Percentiles rank a stretch among this genome's conserved stretches.
These are phyloP conservation scores for Chytriomyces confervae DNA, from an alignment of 192 early-diverging fungal species.

Conservation along the genomic window DNA sequence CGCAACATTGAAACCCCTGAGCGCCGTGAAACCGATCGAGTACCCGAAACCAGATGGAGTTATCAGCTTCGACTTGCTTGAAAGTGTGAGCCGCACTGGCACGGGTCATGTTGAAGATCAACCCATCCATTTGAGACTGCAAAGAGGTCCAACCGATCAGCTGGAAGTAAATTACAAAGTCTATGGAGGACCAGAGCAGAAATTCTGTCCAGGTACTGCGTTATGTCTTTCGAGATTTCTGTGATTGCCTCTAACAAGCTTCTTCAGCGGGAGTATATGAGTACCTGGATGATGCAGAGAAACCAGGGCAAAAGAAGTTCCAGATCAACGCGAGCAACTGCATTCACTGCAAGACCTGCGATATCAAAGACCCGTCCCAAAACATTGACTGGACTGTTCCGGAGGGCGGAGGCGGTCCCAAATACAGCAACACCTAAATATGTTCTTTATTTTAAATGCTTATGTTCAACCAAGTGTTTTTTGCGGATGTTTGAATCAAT, in stretches of 20 bases:
- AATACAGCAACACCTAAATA: constrained; percentile 69
- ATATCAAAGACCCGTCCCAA: constrained; percentile 99
- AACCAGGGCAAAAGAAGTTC: constrained; percentile 86
- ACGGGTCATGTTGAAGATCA: constrained; percentile 96
- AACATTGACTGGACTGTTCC: constrained; percentile 99
- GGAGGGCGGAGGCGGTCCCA: constrained; percentile 85
- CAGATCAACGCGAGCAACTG: constrained; percentile 92
- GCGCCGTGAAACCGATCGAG: constrained; percentile 77
- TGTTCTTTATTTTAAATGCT: too few relatives aligned
- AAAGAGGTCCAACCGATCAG: constrained; percentile 75
- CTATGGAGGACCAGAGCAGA: constrained; percentile 93
- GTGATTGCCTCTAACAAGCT: background rate
- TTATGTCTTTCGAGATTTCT: constrained; percentile 22
- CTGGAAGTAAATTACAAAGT: constrained; percentile 80
- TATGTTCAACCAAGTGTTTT: too few relatives aligned
- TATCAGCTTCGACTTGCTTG: constrained; percentile 94
- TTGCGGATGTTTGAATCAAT: too few relatives aligned
- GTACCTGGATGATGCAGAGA: constrained; percentile 89
- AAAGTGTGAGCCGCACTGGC: constrained; percentile 88
- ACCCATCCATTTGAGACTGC: constrained; percentile 87
- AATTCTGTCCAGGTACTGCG: constrained; percentile 89
- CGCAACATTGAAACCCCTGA: constrained; percentile 71
- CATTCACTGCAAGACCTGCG: constrained; percentile 99
- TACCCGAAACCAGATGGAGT: constrained; percentile 98
- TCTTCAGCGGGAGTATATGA: constrained; percentile 90